Base-by-base conservation (phyloP, 2,329 filamentous ascomycete species). In the Zymoseptoria ardabiliae region DNA sequence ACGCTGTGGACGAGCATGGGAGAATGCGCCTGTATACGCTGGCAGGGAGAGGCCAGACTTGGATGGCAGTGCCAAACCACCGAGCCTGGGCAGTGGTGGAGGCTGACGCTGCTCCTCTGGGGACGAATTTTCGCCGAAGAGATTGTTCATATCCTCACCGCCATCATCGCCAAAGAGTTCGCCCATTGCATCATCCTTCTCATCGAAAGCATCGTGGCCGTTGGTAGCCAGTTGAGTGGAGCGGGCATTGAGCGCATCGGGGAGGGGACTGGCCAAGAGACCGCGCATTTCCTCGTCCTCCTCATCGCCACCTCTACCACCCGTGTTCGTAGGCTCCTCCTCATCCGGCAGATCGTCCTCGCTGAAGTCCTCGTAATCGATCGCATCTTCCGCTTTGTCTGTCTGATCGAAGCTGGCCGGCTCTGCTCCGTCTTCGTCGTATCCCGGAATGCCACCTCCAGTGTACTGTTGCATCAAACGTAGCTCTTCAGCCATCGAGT, bases 331-430 rank as follows among this genome's bases (percentile, higher is more conserved):
- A 13, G 66, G 66, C 58, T 86, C 82, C 61, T 90, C 86, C 63
- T 94, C 90, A 6, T 94, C 90, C 10, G 91, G 88, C 7, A 96
- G 81, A 71, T 97, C 92, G 70, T 95, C 91, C 72, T 97, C 93
- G 65, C 88, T 88, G 63, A 97, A 92, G 70, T 96, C 90, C 71
- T 90, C 91, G 68, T 82, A 99, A 71, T 99, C 94, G 63, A 94
- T 78, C 49, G 94, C 94, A 75, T 97, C 90, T 61, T 91, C 91
- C 57, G 91, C 93, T 75, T 99, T 99, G 73, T 91, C 88, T 20
- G 81, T 82, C 56, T 72, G 66, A 56, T 79, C 78, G 56, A 81
- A 73, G 56, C 73, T 70, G 17, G 22, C 64, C 55, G 48, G 62
- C 63, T 68, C 68, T 4, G 66, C 67, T 7, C 59, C 67, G 28